Percentiles rank a stretch among this genome's conserved stretches.
Conservation (phyloP, 495 filamentous ascomycete genomes). For the Staphylotrichum longicolle region DNA sequence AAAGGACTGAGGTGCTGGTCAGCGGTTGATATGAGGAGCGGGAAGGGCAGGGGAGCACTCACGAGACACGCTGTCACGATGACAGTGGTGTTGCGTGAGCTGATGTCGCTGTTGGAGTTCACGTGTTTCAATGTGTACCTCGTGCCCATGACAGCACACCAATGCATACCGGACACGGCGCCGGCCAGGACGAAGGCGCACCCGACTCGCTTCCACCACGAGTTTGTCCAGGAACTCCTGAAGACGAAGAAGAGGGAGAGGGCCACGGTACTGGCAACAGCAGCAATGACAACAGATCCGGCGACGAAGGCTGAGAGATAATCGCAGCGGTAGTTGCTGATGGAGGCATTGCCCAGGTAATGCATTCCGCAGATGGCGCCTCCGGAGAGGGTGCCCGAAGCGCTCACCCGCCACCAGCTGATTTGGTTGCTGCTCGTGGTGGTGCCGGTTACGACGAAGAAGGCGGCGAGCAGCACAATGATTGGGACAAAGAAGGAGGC, state of each 20-base stretch:
- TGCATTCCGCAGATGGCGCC: constrained; percentile 83
- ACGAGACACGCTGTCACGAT: constrained; percentile 66
- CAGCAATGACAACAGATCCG: constrained; percentile 68
- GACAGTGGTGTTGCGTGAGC: constrained; percentile 57
- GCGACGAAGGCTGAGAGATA: constrained; percentile 60
- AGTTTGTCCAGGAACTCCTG: constrained; percentile 72
- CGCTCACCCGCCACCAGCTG: constrained; percentile 54
- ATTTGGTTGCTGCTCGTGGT: constrained; percentile 53
- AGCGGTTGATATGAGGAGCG: neutral
- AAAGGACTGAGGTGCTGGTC: constrained; percentile 47
- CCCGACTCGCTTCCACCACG: constrained; percentile 67
- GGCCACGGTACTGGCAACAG: constrained; percentile 63
- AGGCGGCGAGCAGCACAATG: constrained; percentile 67
- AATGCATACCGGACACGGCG: constrained; percentile 86
- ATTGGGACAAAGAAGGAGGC: constrained; percentile 82
- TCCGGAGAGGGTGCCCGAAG: constrained; percentile 67
- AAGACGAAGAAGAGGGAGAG: constrained; percentile 75
- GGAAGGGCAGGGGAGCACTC: constrained; percentile 15
- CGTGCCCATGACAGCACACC: constrained; percentile 74
- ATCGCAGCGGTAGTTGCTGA: constrained; percentile 67
- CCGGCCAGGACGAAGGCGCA: constrained; percentile 66
- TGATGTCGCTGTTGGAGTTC: constrained; percentile 31
- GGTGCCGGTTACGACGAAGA: constrained; percentile 65
- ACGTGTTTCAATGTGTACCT: constrained; percentile 51
- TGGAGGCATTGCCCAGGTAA: constrained; percentile 80